Evolutionary conservation across 768 basidiomycete genomes (phyloP).

Genomic region (Mycena latifolia): DNA sequence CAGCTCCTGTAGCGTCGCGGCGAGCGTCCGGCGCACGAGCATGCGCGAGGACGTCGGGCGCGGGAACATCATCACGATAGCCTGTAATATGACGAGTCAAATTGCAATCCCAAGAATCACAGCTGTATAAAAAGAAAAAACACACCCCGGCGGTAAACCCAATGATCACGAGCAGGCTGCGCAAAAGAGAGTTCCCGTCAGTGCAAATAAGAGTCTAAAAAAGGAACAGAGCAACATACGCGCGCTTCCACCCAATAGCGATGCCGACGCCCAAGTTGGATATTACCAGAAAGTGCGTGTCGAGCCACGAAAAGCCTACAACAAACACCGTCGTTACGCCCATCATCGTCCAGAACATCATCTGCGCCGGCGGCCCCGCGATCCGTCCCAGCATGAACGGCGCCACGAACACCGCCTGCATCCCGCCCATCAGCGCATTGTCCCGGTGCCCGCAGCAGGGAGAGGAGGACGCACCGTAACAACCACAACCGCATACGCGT

Average conservation of each 20-base stretch:
- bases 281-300: constrained; percentile 46
- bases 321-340: constrained; percentile 56
- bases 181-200: too few relatives aligned
- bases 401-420: constrained; percentile 49
- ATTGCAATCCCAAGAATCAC: too few relatives aligned
- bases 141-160: constrained; percentile 59
- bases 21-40: constrained; percentile 56
- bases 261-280: constrained; percentile 52
- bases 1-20: constrained; percentile 49
- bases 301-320: constrained; percentile 58
- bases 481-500: constrained; percentile 56
- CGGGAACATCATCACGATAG: constrained; percentile 61
- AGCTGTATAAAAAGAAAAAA: neutral
- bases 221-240: constrained; percentile 42
- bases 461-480: constrained; percentile 48
- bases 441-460: neutral
- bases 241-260: constrained; percentile 56
- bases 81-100: constrained; percentile 44
- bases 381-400: constrained; percentile 53
- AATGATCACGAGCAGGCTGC: constrained; percentile 57
- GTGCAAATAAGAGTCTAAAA: too few relatives aligned
- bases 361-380: constrained; percentile 47
- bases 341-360: constrained; percentile 54
- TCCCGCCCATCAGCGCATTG: neutral
- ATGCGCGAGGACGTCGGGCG: constrained; percentile 56